Evolutionary conservation across 208 protist species (phyloP), one percentile per base, ranked within the genome.

Genomic region (Phytomonas francai): DNA sequence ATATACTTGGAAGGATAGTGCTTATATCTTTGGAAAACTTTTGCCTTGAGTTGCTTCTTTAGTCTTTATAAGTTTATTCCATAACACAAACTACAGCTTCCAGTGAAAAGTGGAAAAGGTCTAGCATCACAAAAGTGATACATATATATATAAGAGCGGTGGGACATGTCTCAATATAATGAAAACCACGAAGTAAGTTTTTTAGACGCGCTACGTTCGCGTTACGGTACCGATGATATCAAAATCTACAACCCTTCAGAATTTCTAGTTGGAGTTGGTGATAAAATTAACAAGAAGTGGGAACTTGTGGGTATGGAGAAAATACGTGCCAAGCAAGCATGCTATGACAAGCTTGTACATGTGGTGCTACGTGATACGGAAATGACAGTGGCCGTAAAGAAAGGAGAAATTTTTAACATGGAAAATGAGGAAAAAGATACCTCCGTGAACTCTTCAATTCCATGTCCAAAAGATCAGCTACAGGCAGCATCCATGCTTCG

Each of bases 231-330:
- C n/a, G 67, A 76, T 2, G 90, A 93, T 71, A 73, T 65, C 4
- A 51, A 61, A 16, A 62, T 57, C 29, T 84, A 86, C 67, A 74
- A 65, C 60, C 49, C 62, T 0, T 65, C 68, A 5, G 78, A 81
- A 9, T 85, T 92, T 68, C 71, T 89, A 16, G 80, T 92, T 22
- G 82, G 76, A 22, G 74, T 29, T 22, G 62, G 58, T 59, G 19
- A 69, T 36, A 69, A 59, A 27, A 65, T 69, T 22, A 84, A 88
- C 68, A 87, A 87, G 31, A 89, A 78, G 58, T 96, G 90, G 90
- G 82, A 89, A 49, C 80, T 96, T 58, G 86, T 96, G 0, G 90
- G 90, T 27, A 90, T 89, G 73, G 85, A 91, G 54, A 73, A 89
- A 63, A 83, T 85, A 0, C 76, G 84, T 9, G 42, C 45, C 58